Evolutionary conservation across 768 basidiomycete species (phyloP).

Genomic region (Macrolepiota albuminosa): DNA sequence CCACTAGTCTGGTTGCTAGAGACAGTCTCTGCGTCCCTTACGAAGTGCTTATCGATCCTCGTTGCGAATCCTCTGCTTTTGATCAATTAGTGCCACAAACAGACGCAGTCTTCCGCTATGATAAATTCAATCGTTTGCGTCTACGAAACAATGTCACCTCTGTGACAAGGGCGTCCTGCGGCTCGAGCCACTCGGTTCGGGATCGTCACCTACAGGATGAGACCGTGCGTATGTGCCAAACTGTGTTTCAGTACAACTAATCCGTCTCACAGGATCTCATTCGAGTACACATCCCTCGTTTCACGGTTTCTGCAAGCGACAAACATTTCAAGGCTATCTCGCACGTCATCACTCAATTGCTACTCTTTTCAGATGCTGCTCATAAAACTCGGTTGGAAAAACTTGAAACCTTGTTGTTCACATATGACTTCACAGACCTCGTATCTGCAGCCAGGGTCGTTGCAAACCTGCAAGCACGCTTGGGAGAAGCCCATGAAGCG

Average conservation of each 20-base stretch:
- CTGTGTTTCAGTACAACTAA: not conserved
- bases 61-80: constrained; percentile 77
- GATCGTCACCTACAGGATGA: constrained; percentile 58
- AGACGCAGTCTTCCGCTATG: constrained; percentile 79
- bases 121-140: constrained; percentile 92
- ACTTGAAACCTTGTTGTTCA: constrained; percentile 78
- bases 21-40: constrained; percentile 69
- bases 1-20: constrained; percentile 38
- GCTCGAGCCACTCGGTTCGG: constrained; percentile 27
- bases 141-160: constrained; percentile 68
- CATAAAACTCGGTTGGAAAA: constrained; percentile 75
- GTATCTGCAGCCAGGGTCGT: constrained; percentile 67
- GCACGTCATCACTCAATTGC: constrained; percentile 77
- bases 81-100: constrained; percentile 90
- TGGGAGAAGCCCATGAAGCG: constrained; percentile 60
- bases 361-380: constrained; percentile 86
- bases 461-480: constrained; percentile 63
- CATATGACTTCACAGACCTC: constrained; percentile 84
- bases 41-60: constrained; percentile 83
- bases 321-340: constrained; percentile 82
- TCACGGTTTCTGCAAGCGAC: constrained; percentile 82
- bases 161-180: constrained; percentile 29
- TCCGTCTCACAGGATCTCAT: constrained; percentile 62
- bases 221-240: constrained; percentile 39
- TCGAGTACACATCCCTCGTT: constrained; percentile 75